These are phyloP conservation scores for Alternaria infectoria DNA, from an alignment of 2,329 filamentous ascomycete genomes.

Conservation along the genomic window DNA sequence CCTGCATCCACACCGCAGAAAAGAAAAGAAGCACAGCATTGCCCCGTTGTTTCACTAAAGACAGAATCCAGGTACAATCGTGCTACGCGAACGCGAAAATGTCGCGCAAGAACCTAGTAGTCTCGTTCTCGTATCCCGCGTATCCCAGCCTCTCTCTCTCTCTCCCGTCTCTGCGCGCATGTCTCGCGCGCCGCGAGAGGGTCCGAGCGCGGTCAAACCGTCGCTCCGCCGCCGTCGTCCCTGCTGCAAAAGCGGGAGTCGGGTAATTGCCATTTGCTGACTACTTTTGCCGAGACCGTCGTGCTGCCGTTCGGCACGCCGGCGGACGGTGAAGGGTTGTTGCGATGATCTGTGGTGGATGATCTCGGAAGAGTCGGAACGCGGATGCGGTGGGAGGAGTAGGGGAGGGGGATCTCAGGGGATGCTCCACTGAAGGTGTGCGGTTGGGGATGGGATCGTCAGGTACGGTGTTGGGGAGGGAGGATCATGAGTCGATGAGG, in stretches of 20 bases:
- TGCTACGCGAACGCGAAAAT: background rate
- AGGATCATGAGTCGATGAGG: background rate
- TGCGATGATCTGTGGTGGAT: background rate
- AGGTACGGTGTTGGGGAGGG: background rate
- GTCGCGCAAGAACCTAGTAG: constrained; percentile 6
- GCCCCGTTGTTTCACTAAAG: constrained; percentile 7
- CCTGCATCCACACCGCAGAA: background rate
- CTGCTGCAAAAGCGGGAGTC: constrained; percentile 12
- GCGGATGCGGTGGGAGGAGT: background rate
- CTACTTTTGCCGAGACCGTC: background rate
- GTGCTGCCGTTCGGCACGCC: constrained; percentile 3
- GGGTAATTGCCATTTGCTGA: constrained; percentile 9
- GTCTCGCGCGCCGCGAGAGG: constrained; percentile 1
- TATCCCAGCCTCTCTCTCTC: background rate
- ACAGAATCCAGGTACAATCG: background rate
- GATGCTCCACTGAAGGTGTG: background rate
- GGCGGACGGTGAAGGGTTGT: constrained; percentile 5
- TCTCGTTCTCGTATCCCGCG: background rate
- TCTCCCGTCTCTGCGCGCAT: background rate
- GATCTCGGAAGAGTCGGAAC: background rate
- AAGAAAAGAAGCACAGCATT: background rate
- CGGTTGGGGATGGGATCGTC: background rate
- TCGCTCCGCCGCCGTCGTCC: background rate
- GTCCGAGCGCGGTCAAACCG: constrained; percentile 6
- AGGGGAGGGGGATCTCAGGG: background rate